Evolutionary conservation across 2,329 filamentous ascomycete genomes (phyloP).

Genomic region (Beauveria varroae): DNA sequence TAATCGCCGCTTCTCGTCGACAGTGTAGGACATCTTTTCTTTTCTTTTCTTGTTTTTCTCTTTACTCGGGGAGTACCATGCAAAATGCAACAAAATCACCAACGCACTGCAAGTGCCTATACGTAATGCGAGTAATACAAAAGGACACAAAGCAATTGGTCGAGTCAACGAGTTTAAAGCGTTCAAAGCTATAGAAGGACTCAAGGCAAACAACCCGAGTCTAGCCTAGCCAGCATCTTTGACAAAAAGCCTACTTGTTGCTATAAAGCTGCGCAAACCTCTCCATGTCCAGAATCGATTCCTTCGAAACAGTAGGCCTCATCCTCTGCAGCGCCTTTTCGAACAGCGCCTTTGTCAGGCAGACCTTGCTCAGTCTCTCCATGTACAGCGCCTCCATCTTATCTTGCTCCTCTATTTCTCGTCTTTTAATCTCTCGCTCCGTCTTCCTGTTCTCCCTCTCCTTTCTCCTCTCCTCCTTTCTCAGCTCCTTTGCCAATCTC

Average conservation of each 20-base stretch:
- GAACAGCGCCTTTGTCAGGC: background rate
- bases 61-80: too few relatives aligned
- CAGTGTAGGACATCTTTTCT: too few relatives aligned
- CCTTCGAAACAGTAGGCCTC: background rate
- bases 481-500: background rate
- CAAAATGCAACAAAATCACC: too few relatives aligned
- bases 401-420: background rate
- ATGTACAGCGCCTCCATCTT: background rate
- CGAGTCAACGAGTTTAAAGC: too few relatives aligned
- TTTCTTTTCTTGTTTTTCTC: too few relatives aligned
- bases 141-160: too few relatives aligned
- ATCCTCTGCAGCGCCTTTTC: background rate
- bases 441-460: background rate
- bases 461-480: background rate
- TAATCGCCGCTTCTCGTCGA: too few relatives aligned
- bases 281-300: background rate
- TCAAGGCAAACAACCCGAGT: too few relatives aligned
- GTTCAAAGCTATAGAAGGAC: too few relatives aligned
- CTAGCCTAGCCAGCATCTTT: too few relatives aligned
- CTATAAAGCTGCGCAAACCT: background rate
- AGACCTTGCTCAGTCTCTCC: background rate
- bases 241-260: background rate
- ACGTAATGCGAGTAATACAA: too few relatives aligned
- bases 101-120: too few relatives aligned
- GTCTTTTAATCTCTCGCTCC: background rate